Conservation (phyloP, 2,329 filamentous ascomycete species). For the Sarocladium kiliense region DNA sequence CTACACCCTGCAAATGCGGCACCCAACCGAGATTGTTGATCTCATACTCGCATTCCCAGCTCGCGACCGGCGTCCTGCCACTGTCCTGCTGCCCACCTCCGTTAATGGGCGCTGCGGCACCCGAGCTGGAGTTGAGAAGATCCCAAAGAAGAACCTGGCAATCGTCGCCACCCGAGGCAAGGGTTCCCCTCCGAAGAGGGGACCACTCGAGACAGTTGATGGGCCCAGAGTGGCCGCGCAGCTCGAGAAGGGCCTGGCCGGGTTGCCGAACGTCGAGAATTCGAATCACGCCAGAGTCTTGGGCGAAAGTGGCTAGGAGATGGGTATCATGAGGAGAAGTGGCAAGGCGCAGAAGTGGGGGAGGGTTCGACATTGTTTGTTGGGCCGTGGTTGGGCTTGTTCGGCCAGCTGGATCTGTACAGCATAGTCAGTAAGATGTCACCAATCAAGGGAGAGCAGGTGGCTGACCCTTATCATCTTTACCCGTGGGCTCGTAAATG, state of each 20-base stretch:
- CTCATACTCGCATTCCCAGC: conserved; percentile 84
- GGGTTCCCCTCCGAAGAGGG: conserved; percentile 74
- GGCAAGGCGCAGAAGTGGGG: conserved; percentile 73
- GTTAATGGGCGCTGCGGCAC: conserved; percentile 26
- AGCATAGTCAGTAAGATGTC: neutral
- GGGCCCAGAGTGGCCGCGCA: conserved; percentile 78
- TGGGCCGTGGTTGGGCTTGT: conserved; percentile 72
- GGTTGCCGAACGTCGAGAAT: conserved; percentile 96
- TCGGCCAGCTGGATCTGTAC: conserved; percentile 34
- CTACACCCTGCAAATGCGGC: conserved; percentile 57
- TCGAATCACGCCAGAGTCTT: conserved; percentile 86
- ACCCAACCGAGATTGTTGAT: conserved; percentile 83
- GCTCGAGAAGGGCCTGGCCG: conserved; percentile 87
- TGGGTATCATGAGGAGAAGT: conserved; percentile 95
- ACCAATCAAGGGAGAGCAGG: neutral
- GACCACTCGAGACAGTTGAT: conserved; percentile 98
- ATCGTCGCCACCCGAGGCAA: conserved; percentile 90
- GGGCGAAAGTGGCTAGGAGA: conserved; percentile 92
- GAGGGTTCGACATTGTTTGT: conserved; percentile 71
- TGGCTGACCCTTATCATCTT: conserved; percentile 64
- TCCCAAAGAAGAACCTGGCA: conserved; percentile 93
- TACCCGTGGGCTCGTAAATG: conserved; percentile 94
- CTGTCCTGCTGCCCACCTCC: conserved; percentile 47
- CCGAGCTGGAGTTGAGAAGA: conserved; percentile 57
- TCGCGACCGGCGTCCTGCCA: conserved; percentile 63